phyloP scores from a whole-genome alignment of 768 basidiomycete species.

The Boletus tylopilopsis region DNA sequence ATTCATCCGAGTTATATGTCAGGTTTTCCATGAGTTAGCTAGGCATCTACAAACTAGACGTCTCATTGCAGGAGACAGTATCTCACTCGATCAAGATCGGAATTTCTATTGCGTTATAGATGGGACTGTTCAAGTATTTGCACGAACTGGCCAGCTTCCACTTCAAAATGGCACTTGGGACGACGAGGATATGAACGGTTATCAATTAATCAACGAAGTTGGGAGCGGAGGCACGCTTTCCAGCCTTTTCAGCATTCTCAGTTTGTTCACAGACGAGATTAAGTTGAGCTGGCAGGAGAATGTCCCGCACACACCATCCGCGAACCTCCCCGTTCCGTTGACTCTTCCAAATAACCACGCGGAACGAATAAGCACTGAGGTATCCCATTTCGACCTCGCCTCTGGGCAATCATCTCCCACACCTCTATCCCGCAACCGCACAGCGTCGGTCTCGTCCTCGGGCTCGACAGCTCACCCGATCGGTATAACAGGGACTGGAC shows the following conservation, averaged over 20 bases:
- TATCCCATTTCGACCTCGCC: conserved; percentile 54
- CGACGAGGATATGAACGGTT: conserved; percentile 89
- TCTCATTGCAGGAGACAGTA: conserved; percentile 93
- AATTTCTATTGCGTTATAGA: conserved; percentile 98
- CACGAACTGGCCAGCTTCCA: conserved; percentile 55
- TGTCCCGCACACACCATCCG: conserved; percentile 23
- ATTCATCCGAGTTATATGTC: neutral
- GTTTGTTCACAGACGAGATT: conserved; percentile 93
- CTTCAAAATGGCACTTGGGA: conserved; percentile 64
- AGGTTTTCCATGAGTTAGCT: conserved; percentile 97
- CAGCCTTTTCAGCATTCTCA: conserved; percentile 94
- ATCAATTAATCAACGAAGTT: conserved; percentile 95
- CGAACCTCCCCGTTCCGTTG: conserved; percentile 20
- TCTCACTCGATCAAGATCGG: conserved; percentile 87
- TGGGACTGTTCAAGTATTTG: conserved; percentile 93
- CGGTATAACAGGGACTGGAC: conserved; percentile 9
- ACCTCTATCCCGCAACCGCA: conserved; percentile 36
- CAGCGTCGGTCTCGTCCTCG: conserved; percentile 61
- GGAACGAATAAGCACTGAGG: conserved; percentile 56
- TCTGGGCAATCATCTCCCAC: conserved; percentile 25
- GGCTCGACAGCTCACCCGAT: conserved; percentile 62
- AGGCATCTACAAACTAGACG: conserved; percentile 92
- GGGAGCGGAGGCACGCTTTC: conserved; percentile 93
- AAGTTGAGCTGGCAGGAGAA: conserved; percentile 90
- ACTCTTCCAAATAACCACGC: conserved; percentile 27